Conservation (phyloP, 2,329 filamentous ascomycete species). For the Fusarium azukiicola region DNA sequence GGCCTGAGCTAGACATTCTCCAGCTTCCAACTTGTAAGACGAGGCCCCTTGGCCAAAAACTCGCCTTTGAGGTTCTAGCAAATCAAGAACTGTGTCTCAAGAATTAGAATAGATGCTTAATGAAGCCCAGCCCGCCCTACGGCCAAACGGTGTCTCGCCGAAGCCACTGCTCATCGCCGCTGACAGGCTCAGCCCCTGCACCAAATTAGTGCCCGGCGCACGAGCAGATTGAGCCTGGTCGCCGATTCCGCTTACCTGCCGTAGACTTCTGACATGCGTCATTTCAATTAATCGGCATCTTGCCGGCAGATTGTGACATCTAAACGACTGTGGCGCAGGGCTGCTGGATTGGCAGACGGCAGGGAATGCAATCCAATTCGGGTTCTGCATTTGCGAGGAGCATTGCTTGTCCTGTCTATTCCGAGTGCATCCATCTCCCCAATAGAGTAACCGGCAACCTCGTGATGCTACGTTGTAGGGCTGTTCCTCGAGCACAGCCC, state of each 20-base stretch:
- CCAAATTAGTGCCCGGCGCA: conserved; percentile 7
- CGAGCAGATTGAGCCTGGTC: neutral
- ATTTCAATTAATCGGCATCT: neutral
- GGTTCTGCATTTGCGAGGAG: neutral
- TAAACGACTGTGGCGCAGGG: neutral
- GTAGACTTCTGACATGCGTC: conserved; percentile 6
- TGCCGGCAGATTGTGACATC: neutral
- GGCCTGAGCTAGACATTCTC: neutral
- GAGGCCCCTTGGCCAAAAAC: neutral
- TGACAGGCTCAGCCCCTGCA: conserved; percentile 9
- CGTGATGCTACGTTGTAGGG: conserved; percentile 11
- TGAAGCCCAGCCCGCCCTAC: neutral
- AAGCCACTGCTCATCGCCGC: conserved; percentile 8
- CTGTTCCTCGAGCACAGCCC: conserved; percentile 12
- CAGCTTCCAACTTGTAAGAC: neutral
- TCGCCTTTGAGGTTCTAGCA: neutral
- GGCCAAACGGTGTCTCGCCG: conserved; percentile 2
- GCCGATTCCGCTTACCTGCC: conserved; percentile 14
- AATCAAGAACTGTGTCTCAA: neutral
- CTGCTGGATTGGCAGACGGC: neutral
- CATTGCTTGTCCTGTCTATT: conserved; percentile 2
- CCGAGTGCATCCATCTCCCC: neutral
- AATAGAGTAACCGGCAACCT: neutral
- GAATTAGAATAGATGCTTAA: neutral
- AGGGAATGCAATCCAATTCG: neutral